Conservation (phyloP, 75 land plant species). For the Cunninghamia lanceolata region DNA sequence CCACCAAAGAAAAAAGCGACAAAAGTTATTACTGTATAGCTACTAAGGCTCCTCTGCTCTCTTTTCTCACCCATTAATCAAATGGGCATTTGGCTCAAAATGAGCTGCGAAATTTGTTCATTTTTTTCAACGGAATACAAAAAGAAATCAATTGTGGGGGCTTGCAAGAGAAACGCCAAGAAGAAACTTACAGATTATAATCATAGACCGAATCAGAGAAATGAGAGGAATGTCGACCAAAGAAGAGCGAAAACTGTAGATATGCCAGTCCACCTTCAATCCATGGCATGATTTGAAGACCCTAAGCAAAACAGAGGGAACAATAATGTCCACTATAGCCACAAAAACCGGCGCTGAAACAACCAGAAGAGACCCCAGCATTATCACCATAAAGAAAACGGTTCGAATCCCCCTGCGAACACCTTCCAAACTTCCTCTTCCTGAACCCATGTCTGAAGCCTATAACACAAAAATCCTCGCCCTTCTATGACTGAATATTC, state of each 20-base stretch:
- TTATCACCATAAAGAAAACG: conserved; percentile 68
- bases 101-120: neutral
- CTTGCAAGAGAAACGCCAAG: neutral
- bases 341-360: conserved; percentile 69
- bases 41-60: neutral
- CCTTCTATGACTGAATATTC: neutral
- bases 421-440: conserved; percentile 60
- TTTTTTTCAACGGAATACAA: neutral
- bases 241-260: conserved; percentile 73
- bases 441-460: conserved; percentile 34
- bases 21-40: neutral
- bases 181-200: conserved; percentile 59
- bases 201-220: conserved; percentile 67
- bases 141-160: neutral
- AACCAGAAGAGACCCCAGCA: conserved; percentile 75
- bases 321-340: conserved; percentile 60
- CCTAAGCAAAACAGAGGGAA: conserved; percentile 49
- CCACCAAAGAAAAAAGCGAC: neutral
- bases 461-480: neutral
- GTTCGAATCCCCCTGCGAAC: conserved; percentile 56
- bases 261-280: conserved; percentile 45
- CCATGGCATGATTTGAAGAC: conserved; percentile 52
- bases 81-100: neutral
- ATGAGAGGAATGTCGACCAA: conserved; percentile 82
- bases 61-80: neutral